Evolutionary conservation across 805 yeast genomes (phyloP).

Genomic region (Candida montana): DNA sequence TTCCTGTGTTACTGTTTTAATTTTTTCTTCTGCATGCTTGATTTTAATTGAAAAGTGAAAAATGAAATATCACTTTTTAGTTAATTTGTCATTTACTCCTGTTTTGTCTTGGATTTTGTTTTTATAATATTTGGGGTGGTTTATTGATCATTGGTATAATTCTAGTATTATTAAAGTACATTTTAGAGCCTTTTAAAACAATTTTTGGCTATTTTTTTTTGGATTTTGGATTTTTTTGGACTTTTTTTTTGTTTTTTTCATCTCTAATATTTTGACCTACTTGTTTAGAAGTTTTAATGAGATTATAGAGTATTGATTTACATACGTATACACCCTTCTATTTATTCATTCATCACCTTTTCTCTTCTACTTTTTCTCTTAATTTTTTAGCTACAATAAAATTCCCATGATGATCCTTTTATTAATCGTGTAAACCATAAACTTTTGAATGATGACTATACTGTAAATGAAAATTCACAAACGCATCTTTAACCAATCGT

Average conservation of each 20-base stretch:
- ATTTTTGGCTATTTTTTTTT: constrained; percentile 2
- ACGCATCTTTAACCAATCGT: constrained; percentile 22
- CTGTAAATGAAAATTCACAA: constrained; percentile 5
- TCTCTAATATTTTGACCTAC: no score
- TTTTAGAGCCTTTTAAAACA: no score
- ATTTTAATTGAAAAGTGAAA: not conserved
- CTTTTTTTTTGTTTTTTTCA: constrained; percentile 1
- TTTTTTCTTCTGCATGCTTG: constrained; percentile 5
- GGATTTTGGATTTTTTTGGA: constrained; percentile 2
- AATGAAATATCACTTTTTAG: no score
- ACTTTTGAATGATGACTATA: no score
- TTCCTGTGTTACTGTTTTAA: not conserved
- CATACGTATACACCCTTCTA: no score
- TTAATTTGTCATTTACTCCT: constrained; percentile 1
- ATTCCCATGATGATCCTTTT: no score
- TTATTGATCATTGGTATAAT: constrained; percentile 4
- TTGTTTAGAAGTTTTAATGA: no score
- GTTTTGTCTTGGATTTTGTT: constrained; percentile 1
- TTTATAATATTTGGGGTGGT: constrained; percentile 3
- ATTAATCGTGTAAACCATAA: not conserved
- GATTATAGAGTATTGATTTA: no score
- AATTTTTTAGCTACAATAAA: no score
- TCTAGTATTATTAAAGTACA: not conserved
- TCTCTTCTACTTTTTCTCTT: no score
- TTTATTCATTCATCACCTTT: no score